Evolutionary conservation across 2,329 filamentous ascomycete genomes (phyloP), one percentile per base, ranked within the genome.

Genomic region (Hypoxylon sp.): DNA sequence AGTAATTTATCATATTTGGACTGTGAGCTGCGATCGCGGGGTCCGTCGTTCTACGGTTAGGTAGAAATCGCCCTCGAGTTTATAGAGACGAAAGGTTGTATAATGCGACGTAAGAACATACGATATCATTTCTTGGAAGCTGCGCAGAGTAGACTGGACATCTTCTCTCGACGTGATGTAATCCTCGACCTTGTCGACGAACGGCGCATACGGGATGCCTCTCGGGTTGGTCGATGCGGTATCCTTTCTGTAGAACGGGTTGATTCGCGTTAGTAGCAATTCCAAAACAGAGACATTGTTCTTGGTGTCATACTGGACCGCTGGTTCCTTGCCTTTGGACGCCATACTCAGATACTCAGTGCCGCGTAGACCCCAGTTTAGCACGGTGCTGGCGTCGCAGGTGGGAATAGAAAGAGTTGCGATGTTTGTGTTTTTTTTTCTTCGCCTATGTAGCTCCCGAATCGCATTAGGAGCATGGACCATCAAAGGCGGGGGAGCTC

Each of bases 121-220:
- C 90, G 90, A 91, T 66, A 96, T 96, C 91, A 96, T 95, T 80
- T 96, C 91, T 73, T 94, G 91, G 74, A 96, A 96, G 74, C 84
- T 92, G 72, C 89, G 88, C 70, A 96, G 80, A 13, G 90, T 93
- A 41, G 83, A 81, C 73, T 96, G 91, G 67, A 95, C 91, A 70
- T 96, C 90, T 31, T 85, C 85, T 51, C 90, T 85, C 37, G 89
- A 86, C 40, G 89, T 81, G 55, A 95, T 88, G 80, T 94, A 96
- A 78, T 96, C 91, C 74, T 96, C 91, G 62, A 95, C 90, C 68
- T 88, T 90, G 76, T 95, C 90, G 72, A 95, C 90, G 73, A 95
- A 95, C 4, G 91, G 91, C 63, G 91, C 91, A 70, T 85, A 85
- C 20, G 91, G 91, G 59, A 96, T 96, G 59, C 91, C 91, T 69